Evolutionary conservation across 139 green algal genomes (phyloP).

Genomic region (Picochlorum sp.): DNA sequence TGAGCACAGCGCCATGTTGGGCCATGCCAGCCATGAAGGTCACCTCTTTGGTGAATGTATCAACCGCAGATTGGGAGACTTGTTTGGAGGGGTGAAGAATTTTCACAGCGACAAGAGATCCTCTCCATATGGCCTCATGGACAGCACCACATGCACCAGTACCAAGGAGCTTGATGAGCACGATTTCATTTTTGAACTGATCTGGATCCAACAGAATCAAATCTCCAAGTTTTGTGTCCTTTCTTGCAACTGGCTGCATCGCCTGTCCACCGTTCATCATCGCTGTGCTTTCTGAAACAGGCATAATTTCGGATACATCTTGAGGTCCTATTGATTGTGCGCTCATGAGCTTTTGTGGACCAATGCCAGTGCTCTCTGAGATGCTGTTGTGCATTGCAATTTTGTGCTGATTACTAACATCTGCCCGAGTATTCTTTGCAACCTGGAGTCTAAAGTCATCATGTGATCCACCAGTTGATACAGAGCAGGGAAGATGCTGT

Average conservation of each 20-base stretch:
- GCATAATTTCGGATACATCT: background rate
- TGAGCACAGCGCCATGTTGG: constrained; percentile 9
- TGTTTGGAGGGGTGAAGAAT: constrained; percentile 14
- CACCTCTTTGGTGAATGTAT: constrained; percentile 16
- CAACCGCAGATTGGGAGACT: background rate
- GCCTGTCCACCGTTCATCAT: background rate
- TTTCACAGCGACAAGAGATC: constrained; percentile 23
- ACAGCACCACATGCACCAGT: constrained; percentile 11
- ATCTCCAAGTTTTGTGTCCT: background rate
- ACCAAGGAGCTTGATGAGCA: constrained; percentile 15
- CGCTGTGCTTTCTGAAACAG: too few relatives aligned
- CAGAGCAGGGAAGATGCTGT: too few relatives aligned
- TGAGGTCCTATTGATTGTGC: constrained; percentile 10
- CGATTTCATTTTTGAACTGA: constrained; percentile 11
- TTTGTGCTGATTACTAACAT: background rate
- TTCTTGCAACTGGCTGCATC: background rate
- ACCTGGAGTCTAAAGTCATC: too few relatives aligned
- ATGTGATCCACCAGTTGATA: too few relatives aligned
- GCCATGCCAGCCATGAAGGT: constrained; percentile 12
- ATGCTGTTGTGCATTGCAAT: background rate
- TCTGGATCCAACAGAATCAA: constrained; percentile 4
- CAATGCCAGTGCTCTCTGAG: background rate
- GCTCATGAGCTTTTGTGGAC: background rate
- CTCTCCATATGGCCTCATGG: constrained; percentile 8
- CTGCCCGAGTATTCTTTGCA: too few relatives aligned